Evolutionary conservation across 2,329 filamentous ascomycete species (phyloP).

Genomic region (Botrytis fabae): DNA sequence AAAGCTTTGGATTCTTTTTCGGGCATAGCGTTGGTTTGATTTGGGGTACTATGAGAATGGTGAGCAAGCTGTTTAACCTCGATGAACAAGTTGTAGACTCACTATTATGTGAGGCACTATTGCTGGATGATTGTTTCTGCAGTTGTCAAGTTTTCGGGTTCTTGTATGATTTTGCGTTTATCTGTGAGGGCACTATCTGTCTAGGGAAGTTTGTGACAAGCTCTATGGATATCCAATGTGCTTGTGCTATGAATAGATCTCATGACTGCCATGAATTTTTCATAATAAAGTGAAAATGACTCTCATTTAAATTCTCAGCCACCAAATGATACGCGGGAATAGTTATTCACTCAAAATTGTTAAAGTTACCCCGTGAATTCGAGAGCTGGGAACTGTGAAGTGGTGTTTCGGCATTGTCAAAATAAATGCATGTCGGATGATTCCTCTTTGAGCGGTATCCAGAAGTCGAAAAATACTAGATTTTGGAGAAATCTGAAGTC

Average conservation of each 20-base stretch:
- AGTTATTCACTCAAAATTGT: background rate
- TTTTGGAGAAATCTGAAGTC: background rate
- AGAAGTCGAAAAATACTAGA: background rate
- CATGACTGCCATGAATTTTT: background rate
- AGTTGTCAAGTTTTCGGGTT: background rate
- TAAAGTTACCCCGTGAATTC: too few relatives aligned
- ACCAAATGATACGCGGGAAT: background rate
- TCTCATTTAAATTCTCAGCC: background rate
- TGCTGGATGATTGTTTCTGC: background rate
- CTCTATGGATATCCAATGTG: background rate
- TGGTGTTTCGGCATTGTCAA: background rate
- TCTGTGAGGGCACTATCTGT: background rate
- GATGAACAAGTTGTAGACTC: background rate
- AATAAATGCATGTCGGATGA: background rate
- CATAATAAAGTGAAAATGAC: background rate
- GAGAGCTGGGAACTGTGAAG: background rate
- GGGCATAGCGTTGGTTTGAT: background rate
- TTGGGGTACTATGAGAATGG: background rate
- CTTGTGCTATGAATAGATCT: background rate
- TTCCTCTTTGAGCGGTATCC: background rate
- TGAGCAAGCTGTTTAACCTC: background rate
- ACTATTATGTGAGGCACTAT: background rate
- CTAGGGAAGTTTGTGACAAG: background rate
- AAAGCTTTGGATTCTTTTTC: background rate
- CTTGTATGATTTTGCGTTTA: background rate